Evolutionary conservation across 306 rosid genomes (phyloP).

Genomic region (Gastrolobium villosum): DNA sequence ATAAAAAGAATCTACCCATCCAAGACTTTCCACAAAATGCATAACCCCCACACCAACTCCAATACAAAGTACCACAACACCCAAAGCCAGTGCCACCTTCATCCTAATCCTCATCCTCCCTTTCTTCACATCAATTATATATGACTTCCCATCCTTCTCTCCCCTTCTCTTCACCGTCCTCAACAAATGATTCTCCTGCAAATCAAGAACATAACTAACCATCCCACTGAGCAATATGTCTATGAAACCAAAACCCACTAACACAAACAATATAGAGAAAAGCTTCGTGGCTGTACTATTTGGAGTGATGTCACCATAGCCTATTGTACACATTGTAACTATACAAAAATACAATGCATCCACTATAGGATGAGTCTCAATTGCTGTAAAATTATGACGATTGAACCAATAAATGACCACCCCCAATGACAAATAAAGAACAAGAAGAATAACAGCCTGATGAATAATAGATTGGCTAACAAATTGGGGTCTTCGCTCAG

Average conservation of each 20-base stretch:
- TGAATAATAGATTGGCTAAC: constrained; percentile 65
- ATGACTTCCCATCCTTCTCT: constrained; percentile 66
- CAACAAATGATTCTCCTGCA: constrained; percentile 85
- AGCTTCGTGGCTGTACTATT: constrained; percentile 75
- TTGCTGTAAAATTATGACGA: constrained; percentile 61
- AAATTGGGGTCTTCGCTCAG: constrained; percentile 65
- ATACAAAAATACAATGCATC: constrained; percentile 94
- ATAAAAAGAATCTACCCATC: constrained; percentile 95
- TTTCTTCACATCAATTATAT: constrained; percentile 88
- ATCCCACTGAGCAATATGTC: constrained; percentile 91
- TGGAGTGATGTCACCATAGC: constrained; percentile 95
- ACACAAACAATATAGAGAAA: constrained; percentile 82
- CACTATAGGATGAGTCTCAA: constrained; percentile 86
- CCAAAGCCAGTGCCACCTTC: constrained; percentile 95
- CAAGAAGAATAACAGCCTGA: constrained; percentile 76
- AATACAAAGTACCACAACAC: constrained; percentile 89
- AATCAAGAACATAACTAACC: constrained; percentile 93
- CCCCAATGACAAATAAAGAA: constrained; percentile 74
- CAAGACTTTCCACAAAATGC: constrained; percentile 88
- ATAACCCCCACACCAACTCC: constrained; percentile 80
- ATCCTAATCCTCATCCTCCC: constrained; percentile 99
- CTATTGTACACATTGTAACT: constrained; percentile 98
- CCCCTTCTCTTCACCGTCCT: constrained; percentile 65
- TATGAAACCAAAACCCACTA: constrained; percentile 93
- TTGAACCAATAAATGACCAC: constrained; percentile 82